Evolutionary conservation across 1,139 yeast genomes (phyloP), one percentile per base, ranked within the genome.

Genomic region (Geotrichum aggregatum): DNA sequence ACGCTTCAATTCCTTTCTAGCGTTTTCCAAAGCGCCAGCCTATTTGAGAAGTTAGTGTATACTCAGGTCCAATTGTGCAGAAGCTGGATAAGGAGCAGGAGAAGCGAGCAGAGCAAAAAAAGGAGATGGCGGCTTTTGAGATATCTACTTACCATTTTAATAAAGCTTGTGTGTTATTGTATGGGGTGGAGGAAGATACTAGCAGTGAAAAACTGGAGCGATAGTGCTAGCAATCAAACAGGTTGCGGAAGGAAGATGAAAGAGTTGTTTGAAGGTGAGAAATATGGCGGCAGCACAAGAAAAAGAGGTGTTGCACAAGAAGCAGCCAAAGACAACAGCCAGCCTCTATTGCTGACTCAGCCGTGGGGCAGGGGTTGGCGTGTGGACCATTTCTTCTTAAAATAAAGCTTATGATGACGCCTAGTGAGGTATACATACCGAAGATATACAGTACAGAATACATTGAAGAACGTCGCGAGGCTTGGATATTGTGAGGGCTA

Each of bases 1-100:
- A 68, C 91, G 87, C 72, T 86, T 84, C 64, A 92, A 79, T 72
- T 87, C 94, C 72, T 89, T 91, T 72, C 96, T 92, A 66, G 98
- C 98, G 74, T 87, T 89, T 73, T 92, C 98, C 67, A 92, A 75
- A 70, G 95, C 96, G 74, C 96, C 97, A 71, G 97, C 96, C 97
- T 66, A 43, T 11, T 14, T 22, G 46, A 43, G 44, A 52, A 50
- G 36, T 44, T 33, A 33, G 47, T 13, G n/a, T n/a, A n/a, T n/a
- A n/a, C n/a, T n/a, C n/a, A n/a, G n/a, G n/a, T n/a, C n/a, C n/a
- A n/a, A n/a, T 19, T 22, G 3, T 22, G 30, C 30, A 13, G 30
- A 3, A 36, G 6, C 6, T 36, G 10, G 13, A 22, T 22, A 22
- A 39, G 10, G 36, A 44, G 14, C 21, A 42, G 13, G 31, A n/a